Evolutionary conservation across 345 rosid species (phyloP).

Genomic region (Salix udensis): DNA sequence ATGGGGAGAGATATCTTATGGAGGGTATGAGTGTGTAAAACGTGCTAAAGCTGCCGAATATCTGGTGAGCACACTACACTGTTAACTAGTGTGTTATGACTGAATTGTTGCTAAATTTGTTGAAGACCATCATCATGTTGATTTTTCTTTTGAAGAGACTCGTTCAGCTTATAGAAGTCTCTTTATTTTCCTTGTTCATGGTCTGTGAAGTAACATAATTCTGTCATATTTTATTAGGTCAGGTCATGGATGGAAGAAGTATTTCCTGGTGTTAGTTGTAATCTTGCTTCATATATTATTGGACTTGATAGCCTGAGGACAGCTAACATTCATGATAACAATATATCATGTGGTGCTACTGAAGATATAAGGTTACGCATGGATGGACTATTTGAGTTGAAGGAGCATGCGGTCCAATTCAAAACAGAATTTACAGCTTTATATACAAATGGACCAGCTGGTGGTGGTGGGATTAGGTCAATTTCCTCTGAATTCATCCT

Average conservation of each 20-base stretch:
- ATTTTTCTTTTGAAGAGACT: background rate
- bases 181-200: background rate
- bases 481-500: slow-evolving; percentile 5
- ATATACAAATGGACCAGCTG: slow-evolving; percentile 95
- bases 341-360: slow-evolving; percentile 22
- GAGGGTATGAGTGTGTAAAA: slow-evolving; percentile 63
- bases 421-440: slow-evolving; percentile 67
- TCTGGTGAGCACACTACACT: slow-evolving; percentile 43
- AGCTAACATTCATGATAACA: slow-evolving; percentile 21
- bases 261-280: slow-evolving; percentile 46
- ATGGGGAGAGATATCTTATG: slow-evolving; percentile 98
- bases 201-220: background rate
- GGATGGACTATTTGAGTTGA: slow-evolving; percentile 71
- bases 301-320: slow-evolving; percentile 89
- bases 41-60: slow-evolving; percentile 86
- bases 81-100: slow-evolving; percentile 5
- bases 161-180: background rate
- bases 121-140: background rate
- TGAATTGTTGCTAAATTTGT: slow-evolving; percentile 4
- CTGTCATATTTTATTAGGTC: slow-evolving; percentile 44
- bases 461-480: slow-evolving; percentile 93
- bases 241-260: slow-evolving; percentile 87
- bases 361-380: slow-evolving; percentile 72
- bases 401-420: slow-evolving; percentile 68
- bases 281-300: slow-evolving; percentile 61